These are phyloP conservation scores for Diaporthe destruens DNA, from an alignment of 2,329 filamentous ascomycete species.

Conservation along the genomic window DNA sequence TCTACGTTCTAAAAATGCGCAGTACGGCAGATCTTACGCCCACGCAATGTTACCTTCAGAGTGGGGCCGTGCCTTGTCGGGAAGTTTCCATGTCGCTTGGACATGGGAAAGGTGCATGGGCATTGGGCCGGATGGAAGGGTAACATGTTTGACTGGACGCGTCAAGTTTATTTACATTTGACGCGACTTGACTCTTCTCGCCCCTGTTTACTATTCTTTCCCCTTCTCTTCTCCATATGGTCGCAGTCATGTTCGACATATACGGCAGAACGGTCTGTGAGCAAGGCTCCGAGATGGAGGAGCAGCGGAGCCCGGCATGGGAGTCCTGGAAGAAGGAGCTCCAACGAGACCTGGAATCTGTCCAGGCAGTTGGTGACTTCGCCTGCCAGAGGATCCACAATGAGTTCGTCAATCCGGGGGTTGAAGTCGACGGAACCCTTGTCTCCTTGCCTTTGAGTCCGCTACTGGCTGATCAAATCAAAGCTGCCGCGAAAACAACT, in stretches of 20 bases:
- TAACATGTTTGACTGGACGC: background rate
- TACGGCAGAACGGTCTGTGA: background rate
- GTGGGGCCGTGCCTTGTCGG: background rate
- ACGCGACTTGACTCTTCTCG: background rate
- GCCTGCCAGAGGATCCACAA: background rate
- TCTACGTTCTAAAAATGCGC: background rate
- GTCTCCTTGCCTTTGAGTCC: conserved; percentile 47
- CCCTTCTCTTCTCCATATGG: background rate
- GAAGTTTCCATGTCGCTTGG: background rate
- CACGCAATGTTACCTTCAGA: background rate
- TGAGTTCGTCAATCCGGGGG: conserved; percentile 45
- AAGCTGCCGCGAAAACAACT: conserved; percentile 45
- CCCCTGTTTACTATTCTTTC: background rate
- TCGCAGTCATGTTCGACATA: background rate
- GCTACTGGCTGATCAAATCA: conserved; percentile 46
- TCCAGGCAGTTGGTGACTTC: conserved; percentile 4
- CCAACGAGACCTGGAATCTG: background rate
- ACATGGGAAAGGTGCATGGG: background rate
- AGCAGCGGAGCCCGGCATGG: background rate
- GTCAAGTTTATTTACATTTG: background rate
- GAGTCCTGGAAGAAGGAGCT: conserved; percentile 6
- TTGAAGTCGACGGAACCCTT: conserved; percentile 43
- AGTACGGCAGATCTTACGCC: background rate
- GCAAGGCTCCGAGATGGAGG: background rate
- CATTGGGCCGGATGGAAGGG: background rate